Evolutionary conservation across 345 rosid species (phyloP).

Genomic region (Pistacia integerrima): DNA sequence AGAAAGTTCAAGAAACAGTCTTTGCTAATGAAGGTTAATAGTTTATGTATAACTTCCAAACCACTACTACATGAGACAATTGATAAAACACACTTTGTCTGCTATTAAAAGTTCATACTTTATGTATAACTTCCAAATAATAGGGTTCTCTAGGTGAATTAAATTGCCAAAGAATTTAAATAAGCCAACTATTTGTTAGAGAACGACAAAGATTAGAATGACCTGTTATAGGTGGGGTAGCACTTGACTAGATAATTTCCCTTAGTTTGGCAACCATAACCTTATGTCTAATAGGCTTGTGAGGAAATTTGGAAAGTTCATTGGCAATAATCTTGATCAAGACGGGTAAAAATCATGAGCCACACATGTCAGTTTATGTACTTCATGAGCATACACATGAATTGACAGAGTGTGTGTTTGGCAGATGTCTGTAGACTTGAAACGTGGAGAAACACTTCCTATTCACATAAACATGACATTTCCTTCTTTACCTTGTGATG

Average conservation of each 20-base stretch:
- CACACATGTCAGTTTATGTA: neutral
- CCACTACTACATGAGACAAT: neutral
- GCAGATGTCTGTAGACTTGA: conserved; percentile 98
- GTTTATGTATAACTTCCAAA: neutral
- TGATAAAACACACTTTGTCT: neutral
- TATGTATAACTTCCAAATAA: neutral
- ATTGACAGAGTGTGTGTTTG: conserved; percentile 12
- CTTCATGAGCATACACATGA: neutral
- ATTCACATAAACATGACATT: conserved; percentile 89
- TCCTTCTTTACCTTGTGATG: conserved; percentile 92
- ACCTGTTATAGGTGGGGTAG: neutral
- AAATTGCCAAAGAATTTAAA: neutral
- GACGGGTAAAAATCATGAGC: neutral
- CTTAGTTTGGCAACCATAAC: neutral
- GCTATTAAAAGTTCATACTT: neutral
- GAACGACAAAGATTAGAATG: neutral
- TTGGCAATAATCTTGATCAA: neutral
- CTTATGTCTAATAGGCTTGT: neutral
- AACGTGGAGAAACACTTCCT: conserved; percentile 94
- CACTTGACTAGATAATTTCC: neutral
- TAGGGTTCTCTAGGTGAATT: neutral
- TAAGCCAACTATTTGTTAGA: neutral
- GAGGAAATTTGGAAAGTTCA: neutral
- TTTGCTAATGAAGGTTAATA: neutral
- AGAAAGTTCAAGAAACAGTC: neutral